These are phyloP conservation scores for Ogataea nonfermentans DNA, from an alignment of 805 yeast genomes.

Conservation along the genomic window DNA sequence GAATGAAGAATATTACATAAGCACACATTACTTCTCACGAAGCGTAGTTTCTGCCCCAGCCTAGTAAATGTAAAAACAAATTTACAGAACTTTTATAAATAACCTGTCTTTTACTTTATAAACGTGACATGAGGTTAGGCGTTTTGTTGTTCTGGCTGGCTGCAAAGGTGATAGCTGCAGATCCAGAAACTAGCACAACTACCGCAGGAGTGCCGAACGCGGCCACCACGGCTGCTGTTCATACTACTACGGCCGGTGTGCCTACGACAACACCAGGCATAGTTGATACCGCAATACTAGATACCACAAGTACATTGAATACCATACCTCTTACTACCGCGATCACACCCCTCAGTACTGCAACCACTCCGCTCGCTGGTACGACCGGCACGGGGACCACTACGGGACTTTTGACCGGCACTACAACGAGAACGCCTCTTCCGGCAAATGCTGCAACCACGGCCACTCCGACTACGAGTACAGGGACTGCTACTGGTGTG, in stretches of 20 bases:
- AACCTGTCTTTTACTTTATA: not conserved
- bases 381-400: constrained; percentile 3
- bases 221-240: constrained; percentile 18
- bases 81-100: constrained; percentile 3
- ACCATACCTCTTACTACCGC: constrained; percentile 4
- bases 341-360: no score
- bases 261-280: constrained; percentile 6
- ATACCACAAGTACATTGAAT: not conserved
- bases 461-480: not conserved
- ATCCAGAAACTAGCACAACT: constrained; percentile 15
- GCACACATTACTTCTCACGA: not conserved
- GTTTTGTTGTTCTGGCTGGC: constrained; percentile 9
- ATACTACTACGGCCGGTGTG: constrained; percentile 11
- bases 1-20: not conserved
- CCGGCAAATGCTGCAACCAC: not conserved
- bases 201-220: constrained; percentile 14
- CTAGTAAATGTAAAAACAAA: not conserved
- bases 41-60: not conserved
- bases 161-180: constrained; percentile 14
- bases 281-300: not conserved
- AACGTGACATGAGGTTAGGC: constrained; percentile 11
- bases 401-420: constrained; percentile 1
- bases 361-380: not conserved
- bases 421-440: constrained; percentile 10
- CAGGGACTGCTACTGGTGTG: constrained; percentile 1